Percentiles rank a stretch among this genome's conserved stretches.
Conservation (phyloP, 768 basidiomycete species). For the Mycena kentingensis region DNA sequence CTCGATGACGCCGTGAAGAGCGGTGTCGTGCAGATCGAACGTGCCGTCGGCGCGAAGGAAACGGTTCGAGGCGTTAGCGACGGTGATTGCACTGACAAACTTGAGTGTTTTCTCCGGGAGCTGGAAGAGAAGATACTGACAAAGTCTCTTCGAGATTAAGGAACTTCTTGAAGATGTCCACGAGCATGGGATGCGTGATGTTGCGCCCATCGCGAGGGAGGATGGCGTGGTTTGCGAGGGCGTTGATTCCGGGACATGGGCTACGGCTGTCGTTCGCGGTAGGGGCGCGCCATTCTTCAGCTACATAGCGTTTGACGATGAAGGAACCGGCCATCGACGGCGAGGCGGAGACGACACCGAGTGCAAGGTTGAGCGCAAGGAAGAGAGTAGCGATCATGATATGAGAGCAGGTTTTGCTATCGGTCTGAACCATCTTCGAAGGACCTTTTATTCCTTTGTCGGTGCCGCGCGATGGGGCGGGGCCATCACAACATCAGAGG, state of each 20-base stretch:
- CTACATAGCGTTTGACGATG: too few species aligned
- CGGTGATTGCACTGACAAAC: constrained; percentile 1
- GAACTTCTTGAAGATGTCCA: neutral
- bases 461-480: too few species aligned
- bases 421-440: too few species aligned
- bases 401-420: too few species aligned
- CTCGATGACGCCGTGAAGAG: constrained; percentile 14
- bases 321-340: too few species aligned
- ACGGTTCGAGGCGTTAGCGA: constrained; percentile 10
- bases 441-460: too few species aligned
- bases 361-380: too few species aligned
- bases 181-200: constrained; percentile 7
- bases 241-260: constrained; percentile 14
- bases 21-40: constrained; percentile 2
- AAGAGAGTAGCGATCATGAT: too few species aligned
- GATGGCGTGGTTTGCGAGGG: constrained; percentile 18
- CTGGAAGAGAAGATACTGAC: too few species aligned
- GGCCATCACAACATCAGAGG: too few species aligned
- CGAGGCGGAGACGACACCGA: too few species aligned
- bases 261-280: constrained; percentile 8
- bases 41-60: constrained; percentile 2
- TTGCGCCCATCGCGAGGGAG: constrained; percentile 13
- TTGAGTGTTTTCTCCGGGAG: constrained; percentile 15
- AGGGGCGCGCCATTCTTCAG: constrained; percentile 9
- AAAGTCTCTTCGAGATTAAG: too few species aligned